Base-by-base conservation (phyloP, 306 rosid genomes). In the Clitoria ternatea region DNA sequence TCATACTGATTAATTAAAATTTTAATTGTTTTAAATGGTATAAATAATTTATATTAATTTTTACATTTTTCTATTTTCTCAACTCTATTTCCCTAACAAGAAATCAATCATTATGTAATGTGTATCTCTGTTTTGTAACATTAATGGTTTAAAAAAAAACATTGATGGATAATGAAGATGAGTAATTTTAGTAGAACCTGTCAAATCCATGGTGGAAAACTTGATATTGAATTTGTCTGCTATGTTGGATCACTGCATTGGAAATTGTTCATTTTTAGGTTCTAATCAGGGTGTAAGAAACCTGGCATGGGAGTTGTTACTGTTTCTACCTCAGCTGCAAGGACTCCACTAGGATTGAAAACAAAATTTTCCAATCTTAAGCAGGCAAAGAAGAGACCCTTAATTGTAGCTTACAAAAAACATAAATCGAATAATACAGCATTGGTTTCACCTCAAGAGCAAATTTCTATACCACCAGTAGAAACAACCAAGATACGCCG, bases 341-440 rank as follows among this genome's bases (percentile, higher is more conserved):
- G 63, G 63, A 56, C 63, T 56, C 39, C 23, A 14, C 10, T 56
- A 29, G 13, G 63, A 27, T 29, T 56, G 23, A 56, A 17, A n/a
- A 14, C 40, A n/a, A 56, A 1, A n/a, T 56, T 56, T 3, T 13
- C 7, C 63, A 56, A 22, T 14, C 23, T 3, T 14, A 20, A 80
- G 63, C 61, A 73, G 29, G 10, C 78, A 6, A 62, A 14, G 52
- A 79, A 82, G 67, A 81, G 72, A 54, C 86, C 87, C 10, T 44
- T 77, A 67, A 72, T 85, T 55, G 73, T 89, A 17, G 87, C 92
- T 17, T 89, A 85, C 69, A 83, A 85, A 79, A 83, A 73, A 23
- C 86, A 73, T 42, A 77, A 87, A 72, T 26, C 78, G 52, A 63
- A 80, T 35, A 78, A 77, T 61, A 76, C 83, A 0, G 59, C 81